Conservation (phyloP, 1,139 yeast species). For the Kurtzmaniella quercitrusa region DNA sequence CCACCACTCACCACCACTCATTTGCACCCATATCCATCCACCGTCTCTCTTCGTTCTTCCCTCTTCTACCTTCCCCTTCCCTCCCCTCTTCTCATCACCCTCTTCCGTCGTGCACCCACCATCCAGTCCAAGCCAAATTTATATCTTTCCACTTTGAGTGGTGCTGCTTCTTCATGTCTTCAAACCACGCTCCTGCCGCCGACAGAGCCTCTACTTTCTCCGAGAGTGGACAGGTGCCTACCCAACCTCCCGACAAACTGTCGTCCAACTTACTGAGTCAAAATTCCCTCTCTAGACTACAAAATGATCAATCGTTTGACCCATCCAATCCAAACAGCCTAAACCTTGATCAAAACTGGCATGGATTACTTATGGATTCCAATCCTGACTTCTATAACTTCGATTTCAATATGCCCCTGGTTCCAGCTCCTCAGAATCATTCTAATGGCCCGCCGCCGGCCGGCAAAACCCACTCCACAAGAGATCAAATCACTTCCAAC, state of each 20-base stretch:
- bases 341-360: slow-evolving; percentile 45
- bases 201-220: not conserved
- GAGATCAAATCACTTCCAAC: not conserved
- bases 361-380: slow-evolving; percentile 32
- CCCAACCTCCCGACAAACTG: not conserved
- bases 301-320: not conserved
- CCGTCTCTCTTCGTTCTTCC: not conserved
- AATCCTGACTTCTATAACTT: slow-evolving; percentile 24
- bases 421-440: not conserved
- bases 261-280: not conserved
- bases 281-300: not conserved
- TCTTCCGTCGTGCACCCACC: not conserved
- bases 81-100: not conserved
- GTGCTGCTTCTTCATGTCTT: not conserved
- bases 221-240: not conserved
- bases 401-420: not conserved
- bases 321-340: slow-evolving; percentile 22
- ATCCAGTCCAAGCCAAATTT: not conserved
- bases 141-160: not conserved
- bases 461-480: slow-evolving; percentile 1
- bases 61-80: not conserved
- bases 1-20: not conserved
- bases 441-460: slow-evolving; percentile 1
- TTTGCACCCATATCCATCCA: too few relatives aligned
- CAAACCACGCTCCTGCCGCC: not conserved